Conservation (phyloP, 148 eudicot genomes). For the Talinum fruticosum region DNA sequence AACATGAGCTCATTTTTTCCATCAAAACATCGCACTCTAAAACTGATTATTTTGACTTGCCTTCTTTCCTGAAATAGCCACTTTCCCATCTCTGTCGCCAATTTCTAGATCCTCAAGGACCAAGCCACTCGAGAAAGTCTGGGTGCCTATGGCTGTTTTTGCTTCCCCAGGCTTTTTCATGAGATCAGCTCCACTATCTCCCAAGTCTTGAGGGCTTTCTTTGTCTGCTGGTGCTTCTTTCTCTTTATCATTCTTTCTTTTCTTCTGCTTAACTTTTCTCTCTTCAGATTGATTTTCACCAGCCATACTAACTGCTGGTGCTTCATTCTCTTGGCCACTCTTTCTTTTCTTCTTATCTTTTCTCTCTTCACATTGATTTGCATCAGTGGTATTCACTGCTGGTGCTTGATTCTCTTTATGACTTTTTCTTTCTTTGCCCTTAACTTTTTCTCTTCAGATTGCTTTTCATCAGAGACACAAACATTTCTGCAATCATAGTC, state of each 20-base stretch:
- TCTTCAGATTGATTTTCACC: slow-evolving; percentile 36
- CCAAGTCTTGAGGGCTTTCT: slow-evolving; percentile 5
- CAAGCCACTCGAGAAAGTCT: slow-evolving; percentile 38
- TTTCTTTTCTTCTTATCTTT: slow-evolving; percentile 41
- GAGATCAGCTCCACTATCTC: slow-evolving; percentile 12
- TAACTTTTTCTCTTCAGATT: slow-evolving; percentile 36
- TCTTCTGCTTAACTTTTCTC: slow-evolving; percentile 39
- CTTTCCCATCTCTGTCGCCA: slow-evolving; percentile 33
- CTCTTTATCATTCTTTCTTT: slow-evolving; percentile 29
- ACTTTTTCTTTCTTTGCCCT: slow-evolving; percentile 38
- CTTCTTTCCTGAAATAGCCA: slow-evolving; percentile 39
- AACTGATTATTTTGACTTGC: slow-evolving; percentile 16
- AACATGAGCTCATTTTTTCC: not conserved
- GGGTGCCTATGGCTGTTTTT: slow-evolving; percentile 17
- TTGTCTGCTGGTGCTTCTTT: slow-evolving; percentile 19
- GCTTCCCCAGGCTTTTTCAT: slow-evolving; percentile 19
- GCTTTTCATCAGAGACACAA: slow-evolving; percentile 28
- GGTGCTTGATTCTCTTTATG: slow-evolving; percentile 17
- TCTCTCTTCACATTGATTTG: slow-evolving; percentile 33
- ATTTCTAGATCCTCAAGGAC: slow-evolving; percentile 35
- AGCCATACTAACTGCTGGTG: slow-evolving; percentile 16
- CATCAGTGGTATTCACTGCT: slow-evolving; percentile 24
- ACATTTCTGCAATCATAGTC: not conserved
- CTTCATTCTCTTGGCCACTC: slow-evolving; percentile 20
- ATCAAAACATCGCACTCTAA: not conserved